Conservation (phyloP, 2,329 filamentous ascomycete species). For the Penicillium occitanis region DNA sequence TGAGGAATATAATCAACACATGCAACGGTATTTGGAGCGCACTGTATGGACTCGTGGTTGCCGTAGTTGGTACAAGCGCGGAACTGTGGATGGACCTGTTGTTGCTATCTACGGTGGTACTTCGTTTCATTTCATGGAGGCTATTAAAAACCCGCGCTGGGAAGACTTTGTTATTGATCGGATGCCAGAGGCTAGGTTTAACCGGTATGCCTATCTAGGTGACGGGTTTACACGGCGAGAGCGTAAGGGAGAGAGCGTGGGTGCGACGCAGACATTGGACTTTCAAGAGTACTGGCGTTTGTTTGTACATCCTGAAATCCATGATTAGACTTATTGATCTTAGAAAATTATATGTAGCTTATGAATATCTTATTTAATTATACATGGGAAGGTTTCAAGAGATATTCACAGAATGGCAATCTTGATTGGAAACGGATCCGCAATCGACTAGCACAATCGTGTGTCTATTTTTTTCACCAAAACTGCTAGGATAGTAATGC, state of each 20-base stretch:
- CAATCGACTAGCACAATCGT: not conserved
- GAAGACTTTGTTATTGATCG: constrained; percentile 23
- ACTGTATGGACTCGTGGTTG: constrained; percentile 14
- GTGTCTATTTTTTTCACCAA: not conserved
- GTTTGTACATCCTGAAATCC: constrained; percentile 14
- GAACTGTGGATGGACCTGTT: constrained; percentile 23
- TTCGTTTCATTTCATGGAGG: constrained; percentile 25
- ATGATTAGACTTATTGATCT: constrained; percentile 3
- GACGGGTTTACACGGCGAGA: constrained; percentile 22
- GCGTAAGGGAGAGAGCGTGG: constrained; percentile 4
- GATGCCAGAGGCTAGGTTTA: constrained; percentile 21
- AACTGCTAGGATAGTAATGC: not conserved
- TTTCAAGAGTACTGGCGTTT: constrained; percentile 15
- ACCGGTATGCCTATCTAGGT: constrained; percentile 25
- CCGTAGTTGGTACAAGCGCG: constrained; percentile 23
- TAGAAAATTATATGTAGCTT: not conserved
- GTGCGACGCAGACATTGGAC: constrained; percentile 12
- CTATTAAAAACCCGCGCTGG: constrained; percentile 18
- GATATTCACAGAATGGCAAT: not conserved
- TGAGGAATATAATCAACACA: constrained; percentile 16
- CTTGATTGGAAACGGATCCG: not conserved
- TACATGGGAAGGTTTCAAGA: not conserved
- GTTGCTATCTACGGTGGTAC: constrained; percentile 27
- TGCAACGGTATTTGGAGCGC: not conserved
- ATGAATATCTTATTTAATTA: not conserved